Evolutionary conservation across 371 early-diverging fungal genomes (phyloP), one percentile per base, ranked within the genome.

Genomic region (Mucor sp.): DNA sequence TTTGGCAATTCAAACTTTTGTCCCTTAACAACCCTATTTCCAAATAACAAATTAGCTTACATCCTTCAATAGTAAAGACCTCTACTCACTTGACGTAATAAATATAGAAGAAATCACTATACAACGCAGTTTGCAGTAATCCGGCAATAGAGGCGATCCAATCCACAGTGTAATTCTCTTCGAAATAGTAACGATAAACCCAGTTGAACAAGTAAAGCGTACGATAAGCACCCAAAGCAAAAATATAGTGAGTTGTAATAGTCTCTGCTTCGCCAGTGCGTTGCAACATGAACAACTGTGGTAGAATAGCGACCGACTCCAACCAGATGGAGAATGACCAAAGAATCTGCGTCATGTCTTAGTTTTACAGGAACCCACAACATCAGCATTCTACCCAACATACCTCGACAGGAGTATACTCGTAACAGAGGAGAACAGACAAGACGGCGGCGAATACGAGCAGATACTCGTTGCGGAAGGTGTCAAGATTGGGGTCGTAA

Each of bases 261-360:
- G 95, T 96, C 74, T 99, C 99, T n/a, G 98, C 98, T 79, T 99
- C 99, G 15, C 99, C 99, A 3, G 97, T 97, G 65, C 97, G 91
- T 30, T 95, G 91, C 62, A 99, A 82, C 89, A 96, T 94, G 75
- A 96, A 96, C n/a, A 99, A 89, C 78, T 99, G 99, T 30, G 99
- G 99, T 62, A 99, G 75, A 80, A 99, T 99, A 2, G 99, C 97
- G 0, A 99, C 97, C n/a, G 96, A 86, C 80, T 99, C 99, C 43
- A 99, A 86, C 76, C 94, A 95, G 62, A 99, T 91, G 14, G 99
- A 99, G 78, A 98, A 98, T 1, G 96, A 85, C 96, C 99, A 99
- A 7, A 96, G 73, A n/a, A 95, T 81, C 94, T 74, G 59, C 37
- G 7, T n/a, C 23, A 63, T 9, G 35, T 30, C 30, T 35, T 35